A percentile compares a stretch with the other conserved stretches of the same genome.
phyloP scores from a whole-genome alignment of 352 stramenopile genomes.

The Pythium aphanidermatum region DNA sequence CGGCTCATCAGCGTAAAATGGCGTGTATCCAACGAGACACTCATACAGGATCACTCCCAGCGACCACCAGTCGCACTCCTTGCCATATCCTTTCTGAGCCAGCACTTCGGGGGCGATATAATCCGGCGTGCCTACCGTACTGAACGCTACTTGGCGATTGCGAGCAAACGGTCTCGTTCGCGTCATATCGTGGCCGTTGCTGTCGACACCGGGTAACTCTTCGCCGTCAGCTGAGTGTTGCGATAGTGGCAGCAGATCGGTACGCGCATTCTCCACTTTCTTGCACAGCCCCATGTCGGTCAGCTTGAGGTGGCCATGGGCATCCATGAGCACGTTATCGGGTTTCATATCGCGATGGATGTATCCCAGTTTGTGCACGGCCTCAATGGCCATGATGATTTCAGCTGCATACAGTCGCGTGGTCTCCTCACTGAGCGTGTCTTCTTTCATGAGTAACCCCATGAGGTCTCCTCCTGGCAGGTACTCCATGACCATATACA shows the following conservation, averaged over 20 bases:
- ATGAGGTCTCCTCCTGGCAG: conserved; percentile 99
- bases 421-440: conserved; percentile 88
- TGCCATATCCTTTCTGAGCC: conserved; percentile 82
- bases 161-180: conserved; percentile 52
- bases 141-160: conserved; percentile 93
- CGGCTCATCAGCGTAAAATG: conserved; percentile 97
- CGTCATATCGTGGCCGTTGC: conserved; percentile 32
- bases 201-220: conserved; percentile 6
- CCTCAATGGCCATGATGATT: conserved; percentile 97
- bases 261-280: conserved; percentile 91
- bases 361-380: conserved; percentile 97
- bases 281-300: conserved; percentile 98
- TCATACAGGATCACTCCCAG: conserved; percentile 99
- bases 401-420: conserved; percentile 97
- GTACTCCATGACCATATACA: conserved; percentile 99
- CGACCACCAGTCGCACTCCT: conserved; percentile 98
- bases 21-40: conserved; percentile 98
- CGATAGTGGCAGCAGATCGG: conserved; percentile 68
- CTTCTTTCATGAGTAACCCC: conserved; percentile 98
- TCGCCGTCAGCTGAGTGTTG: conserved; percentile 53
- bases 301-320: conserved; percentile 97
- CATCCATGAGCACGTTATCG: conserved; percentile 96
- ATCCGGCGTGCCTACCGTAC: conserved; percentile 98
- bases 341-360: conserved; percentile 99
- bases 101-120: conserved; percentile 99